Evolutionary conservation across 177 flowering plant species (phyloP), one percentile per base, ranked within the genome.

Genomic region (Vitis hybrid): DNA sequence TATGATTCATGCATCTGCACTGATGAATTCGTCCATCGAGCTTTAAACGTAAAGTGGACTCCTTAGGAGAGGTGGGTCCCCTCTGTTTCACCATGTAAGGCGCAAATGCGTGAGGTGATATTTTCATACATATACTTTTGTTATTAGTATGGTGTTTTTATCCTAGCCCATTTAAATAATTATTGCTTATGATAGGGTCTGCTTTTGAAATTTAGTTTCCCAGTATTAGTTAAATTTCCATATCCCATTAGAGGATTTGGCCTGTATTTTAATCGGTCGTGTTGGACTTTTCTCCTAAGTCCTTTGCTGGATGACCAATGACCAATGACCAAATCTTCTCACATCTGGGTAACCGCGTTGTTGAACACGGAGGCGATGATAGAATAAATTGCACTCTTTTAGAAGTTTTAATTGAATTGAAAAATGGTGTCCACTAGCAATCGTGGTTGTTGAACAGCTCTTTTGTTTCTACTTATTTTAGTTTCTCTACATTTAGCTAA

Each of bases 341-440:
- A 66, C 57, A 31, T 55, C 57, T 59, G 12, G 68, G 67, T 52
- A 62, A 55, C 29, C n/a, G 66, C 65, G 67, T 72, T 61, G 75
- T 59, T 73, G 59, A 79, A 79, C 77, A 49, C 52, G 53, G 58
- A 55, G 48, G 54, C 39, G 52, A 62, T 16, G 61, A 53, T 52
- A 71, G 15, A 55, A 50, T 29, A 61, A 69, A n/a, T 12, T 51
- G 16, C 48, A 55, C 7, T 55, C 14, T 12, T 19, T 58, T 8
- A 22, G 56, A 49, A 2, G 22, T n/a, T 58, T 9, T 29, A 51
- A 52, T 50, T 69, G 5, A 39, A 39, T 39, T 39, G 48, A 39
- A 39, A 39, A 39, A 39, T 39, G 48, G 48, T 5, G 7, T 39
- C 48, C 48, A 39, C 48, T 39, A 39, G 48, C 48, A 49, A 60